phyloP scores from a whole-genome alignment of 2,329 filamentous ascomycete species.

The Mollisia scopiformis region DNA sequence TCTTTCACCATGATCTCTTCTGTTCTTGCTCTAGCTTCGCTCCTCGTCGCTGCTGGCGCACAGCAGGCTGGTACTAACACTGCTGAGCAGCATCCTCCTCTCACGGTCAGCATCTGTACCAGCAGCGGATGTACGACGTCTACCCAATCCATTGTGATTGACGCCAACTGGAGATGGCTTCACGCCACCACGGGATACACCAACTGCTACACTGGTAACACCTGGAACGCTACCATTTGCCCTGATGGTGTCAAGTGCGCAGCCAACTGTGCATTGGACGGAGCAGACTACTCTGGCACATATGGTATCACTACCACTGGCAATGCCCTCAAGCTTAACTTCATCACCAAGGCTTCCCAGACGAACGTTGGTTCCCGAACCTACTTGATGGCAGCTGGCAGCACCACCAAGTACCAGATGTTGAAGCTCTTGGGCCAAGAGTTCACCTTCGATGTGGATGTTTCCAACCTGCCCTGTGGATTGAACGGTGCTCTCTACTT shows the following conservation, averaged over 20 bases:
- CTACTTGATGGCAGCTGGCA: slow-evolving; percentile 64
- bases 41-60: slow-evolving; percentile 47
- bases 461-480: slow-evolving; percentile 70
- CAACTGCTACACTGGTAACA: slow-evolving; percentile 47
- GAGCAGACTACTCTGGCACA: slow-evolving; percentile 53
- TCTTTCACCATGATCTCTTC: slow-evolving; percentile 34
- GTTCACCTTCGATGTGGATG: slow-evolving; percentile 75
- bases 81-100: slow-evolving; percentile 53
- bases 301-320: slow-evolving; percentile 59
- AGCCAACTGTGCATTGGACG: slow-evolving; percentile 55
- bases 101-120: slow-evolving; percentile 56
- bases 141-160: slow-evolving; percentile 53
- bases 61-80: slow-evolving; percentile 52
- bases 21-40: slow-evolving; percentile 44
- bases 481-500: slow-evolving; percentile 75
- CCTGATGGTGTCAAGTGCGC: slow-evolving; percentile 48
- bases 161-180: slow-evolving; percentile 63
- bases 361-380: slow-evolving; percentile 58
- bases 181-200: slow-evolving; percentile 48
- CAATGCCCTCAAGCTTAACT: slow-evolving; percentile 56
- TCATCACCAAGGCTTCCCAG: slow-evolving; percentile 52
- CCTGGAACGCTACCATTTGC: slow-evolving; percentile 46
- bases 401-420: slow-evolving; percentile 62
- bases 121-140: slow-evolving; percentile 50
- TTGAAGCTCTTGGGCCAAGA: slow-evolving; percentile 69